phyloP scores from a whole-genome alignment of 176 grass and related monocot genomes.

The Rhipidocladum racemiflorum region DNA sequence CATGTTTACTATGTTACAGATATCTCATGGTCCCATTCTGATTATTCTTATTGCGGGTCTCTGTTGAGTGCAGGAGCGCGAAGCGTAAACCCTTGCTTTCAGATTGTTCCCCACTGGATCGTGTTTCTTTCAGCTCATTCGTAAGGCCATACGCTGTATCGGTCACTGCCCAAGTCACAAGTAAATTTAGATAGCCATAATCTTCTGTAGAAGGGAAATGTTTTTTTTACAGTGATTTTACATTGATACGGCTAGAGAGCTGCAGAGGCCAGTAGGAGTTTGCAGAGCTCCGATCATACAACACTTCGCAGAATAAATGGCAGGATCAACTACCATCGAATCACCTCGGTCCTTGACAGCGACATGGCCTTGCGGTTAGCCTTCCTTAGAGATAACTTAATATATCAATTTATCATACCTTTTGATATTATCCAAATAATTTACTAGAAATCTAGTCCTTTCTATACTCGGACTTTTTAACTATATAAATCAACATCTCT shows the following conservation, averaged over 20 bases:
- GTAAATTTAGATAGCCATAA: background rate
- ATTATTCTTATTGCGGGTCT: background rate
- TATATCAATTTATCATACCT: too few relatives aligned
- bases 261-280: slow-evolving; percentile 58
- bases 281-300: slow-evolving; percentile 87
- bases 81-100: background rate
- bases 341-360: background rate
- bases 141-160: background rate
- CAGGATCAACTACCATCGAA: slow-evolving; percentile 62
- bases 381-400: too few relatives aligned
- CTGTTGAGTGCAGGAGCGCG: background rate
- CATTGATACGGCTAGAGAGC: slow-evolving; percentile 60
- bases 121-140: background rate
- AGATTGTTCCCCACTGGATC: background rate
- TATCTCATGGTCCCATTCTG: background rate
- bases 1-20: background rate
- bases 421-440: too few relatives aligned
- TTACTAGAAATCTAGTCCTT: too few relatives aligned
- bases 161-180: background rate
- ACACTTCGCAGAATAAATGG: slow-evolving; percentile 79
- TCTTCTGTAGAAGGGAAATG: background rate
- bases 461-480: too few relatives aligned
- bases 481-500: too few relatives aligned
- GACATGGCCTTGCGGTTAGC: background rate
- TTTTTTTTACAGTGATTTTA: slow-evolving; percentile 54